Evolutionary conservation across 805 yeast species (phyloP).

Genomic region (Lachancea quebecensis): DNA sequence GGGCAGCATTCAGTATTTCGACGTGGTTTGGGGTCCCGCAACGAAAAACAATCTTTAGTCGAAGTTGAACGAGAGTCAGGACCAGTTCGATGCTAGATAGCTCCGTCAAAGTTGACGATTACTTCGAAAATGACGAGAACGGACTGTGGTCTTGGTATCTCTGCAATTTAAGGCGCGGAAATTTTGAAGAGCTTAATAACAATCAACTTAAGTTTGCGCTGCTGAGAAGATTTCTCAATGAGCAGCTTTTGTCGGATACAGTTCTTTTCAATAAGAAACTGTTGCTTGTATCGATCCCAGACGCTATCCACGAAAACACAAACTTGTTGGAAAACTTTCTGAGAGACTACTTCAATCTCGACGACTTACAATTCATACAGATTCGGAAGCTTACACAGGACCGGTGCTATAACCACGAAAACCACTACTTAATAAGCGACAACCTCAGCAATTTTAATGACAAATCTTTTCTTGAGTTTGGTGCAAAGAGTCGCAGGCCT

Average conservation of each 20-base stretch:
- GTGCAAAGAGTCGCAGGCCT: not conserved
- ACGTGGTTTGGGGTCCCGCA: too few relatives aligned
- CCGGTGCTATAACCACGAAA: conserved; percentile 29
- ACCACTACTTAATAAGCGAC: conserved; percentile 29
- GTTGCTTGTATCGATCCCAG: conserved; percentile 30
- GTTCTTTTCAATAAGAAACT: conserved; percentile 16
- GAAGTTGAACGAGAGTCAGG: not conserved
- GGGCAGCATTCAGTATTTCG: conserved; percentile 26
- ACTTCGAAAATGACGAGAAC: conserved; percentile 29
- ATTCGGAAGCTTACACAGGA: conserved; percentile 27
- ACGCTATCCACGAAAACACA: conserved; percentile 26
- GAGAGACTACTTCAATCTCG: conserved; percentile 28
- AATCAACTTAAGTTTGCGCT: conserved; percentile 24
- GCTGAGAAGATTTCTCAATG: conserved; percentile 27
- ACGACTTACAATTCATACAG: conserved; percentile 21
- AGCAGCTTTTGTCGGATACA: conserved; percentile 15
- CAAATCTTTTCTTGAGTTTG: conserved; percentile 21
- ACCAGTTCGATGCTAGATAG: not conserved
- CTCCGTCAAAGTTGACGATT: conserved; percentile 27
- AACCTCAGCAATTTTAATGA: conserved; percentile 26
- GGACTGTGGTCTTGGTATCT: conserved; percentile 36
- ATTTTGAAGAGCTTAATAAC: conserved; percentile 31
- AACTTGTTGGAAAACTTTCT: conserved; percentile 27
- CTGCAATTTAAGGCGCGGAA: conserved; percentile 30
- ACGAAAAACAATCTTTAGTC: too few relatives aligned